Percentiles rank a stretch among this genome's conserved stretches.
phyloP scores from a whole-genome alignment of 208 protist genomes.

The Acanthamoeba sp. region DNA sequence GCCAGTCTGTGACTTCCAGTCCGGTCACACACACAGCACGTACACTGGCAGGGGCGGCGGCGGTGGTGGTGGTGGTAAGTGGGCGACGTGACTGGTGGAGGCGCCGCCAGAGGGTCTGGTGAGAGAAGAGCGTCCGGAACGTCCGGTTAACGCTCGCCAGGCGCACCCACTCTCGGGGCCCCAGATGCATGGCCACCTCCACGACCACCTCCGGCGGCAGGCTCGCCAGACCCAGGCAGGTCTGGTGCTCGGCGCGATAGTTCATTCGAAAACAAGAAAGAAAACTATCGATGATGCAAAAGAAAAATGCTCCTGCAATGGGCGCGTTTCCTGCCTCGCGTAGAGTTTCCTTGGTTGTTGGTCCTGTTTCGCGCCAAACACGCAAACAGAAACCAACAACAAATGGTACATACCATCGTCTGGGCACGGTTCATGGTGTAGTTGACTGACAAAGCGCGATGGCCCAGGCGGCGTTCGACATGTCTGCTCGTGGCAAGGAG shows the following conservation, averaged over 20 bases:
- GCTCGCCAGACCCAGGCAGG: background rate
- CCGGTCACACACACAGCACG: no score
- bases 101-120: conserved; percentile 19
- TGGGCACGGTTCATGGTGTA: background rate
- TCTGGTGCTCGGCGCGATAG: no score
- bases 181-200: background rate
- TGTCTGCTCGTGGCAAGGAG: conserved; percentile 33
- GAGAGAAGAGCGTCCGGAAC: background rate
- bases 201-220: conserved; percentile 1
- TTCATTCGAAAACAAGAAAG: no score
- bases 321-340: no score
- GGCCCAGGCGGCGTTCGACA: background rate
- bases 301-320: no score
- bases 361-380: background rate
- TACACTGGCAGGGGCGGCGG: background rate
- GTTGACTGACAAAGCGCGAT: background rate
- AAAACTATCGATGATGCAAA: no score
- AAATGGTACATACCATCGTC: background rate
- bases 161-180: background rate
- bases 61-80: background rate
- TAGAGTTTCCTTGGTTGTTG: no score
- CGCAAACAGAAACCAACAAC: no score
- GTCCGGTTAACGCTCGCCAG: background rate
- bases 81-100: background rate
- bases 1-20: background rate